phyloP scores from a whole-genome alignment of 116 monocot species.

The Cymodocea nodosa region DNA sequence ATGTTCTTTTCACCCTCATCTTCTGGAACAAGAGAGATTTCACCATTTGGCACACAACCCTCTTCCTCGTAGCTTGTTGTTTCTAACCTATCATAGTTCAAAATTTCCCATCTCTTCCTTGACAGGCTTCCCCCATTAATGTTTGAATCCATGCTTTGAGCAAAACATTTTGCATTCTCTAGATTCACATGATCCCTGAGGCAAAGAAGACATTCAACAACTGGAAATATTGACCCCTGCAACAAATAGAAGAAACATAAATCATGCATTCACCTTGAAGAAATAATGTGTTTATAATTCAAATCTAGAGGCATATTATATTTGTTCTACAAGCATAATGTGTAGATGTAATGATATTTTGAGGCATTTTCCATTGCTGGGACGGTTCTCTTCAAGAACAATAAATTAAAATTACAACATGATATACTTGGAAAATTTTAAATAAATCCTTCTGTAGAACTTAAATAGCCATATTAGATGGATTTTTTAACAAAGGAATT shows the following conservation, averaged over 20 bases:
- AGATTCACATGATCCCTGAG: slow-evolving; percentile 33
- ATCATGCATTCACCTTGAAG: background rate
- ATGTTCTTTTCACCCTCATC: slow-evolving; percentile 21
- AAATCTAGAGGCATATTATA: too few species aligned
- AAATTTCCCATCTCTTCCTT: slow-evolving; percentile 37
- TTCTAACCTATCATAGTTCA: slow-evolving; percentile 13
- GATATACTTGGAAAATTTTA: too few species aligned
- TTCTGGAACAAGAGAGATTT: slow-evolving; percentile 9
- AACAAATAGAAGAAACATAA: slow-evolving; percentile 6
- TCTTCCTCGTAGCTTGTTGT: slow-evolving; percentile 11
- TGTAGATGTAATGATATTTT: background rate
- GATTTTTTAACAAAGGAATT: background rate
- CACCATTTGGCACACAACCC: slow-evolving; percentile 1
- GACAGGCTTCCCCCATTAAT: slow-evolving; percentile 16
- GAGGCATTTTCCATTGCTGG: background rate
- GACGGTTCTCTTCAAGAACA: background rate
- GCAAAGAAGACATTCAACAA: slow-evolving; percentile 56
- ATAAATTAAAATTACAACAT: too few species aligned
- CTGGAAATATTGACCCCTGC: slow-evolving; percentile 57
- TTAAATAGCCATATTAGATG: too few species aligned
- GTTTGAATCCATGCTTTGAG: slow-evolving; percentile 1
- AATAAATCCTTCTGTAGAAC: too few species aligned
- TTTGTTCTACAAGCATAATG: too few species aligned
- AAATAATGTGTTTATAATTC: background rate
- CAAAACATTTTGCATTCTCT: slow-evolving; percentile 1